Evolutionary conservation across 2,329 filamentous ascomycete genomes (phyloP).

Genomic region (Aureobasidium sp.): DNA sequence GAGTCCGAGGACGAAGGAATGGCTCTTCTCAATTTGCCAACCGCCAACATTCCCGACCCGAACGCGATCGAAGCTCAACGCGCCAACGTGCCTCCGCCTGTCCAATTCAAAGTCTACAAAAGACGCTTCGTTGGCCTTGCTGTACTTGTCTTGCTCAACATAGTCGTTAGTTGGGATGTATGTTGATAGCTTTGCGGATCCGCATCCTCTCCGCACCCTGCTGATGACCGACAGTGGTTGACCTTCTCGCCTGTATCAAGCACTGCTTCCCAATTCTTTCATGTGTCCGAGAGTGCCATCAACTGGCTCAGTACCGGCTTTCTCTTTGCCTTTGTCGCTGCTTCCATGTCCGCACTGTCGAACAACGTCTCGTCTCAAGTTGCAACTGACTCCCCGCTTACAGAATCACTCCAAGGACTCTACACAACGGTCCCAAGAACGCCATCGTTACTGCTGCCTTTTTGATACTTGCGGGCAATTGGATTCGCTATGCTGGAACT

Average conservation of each 20-base stretch:
- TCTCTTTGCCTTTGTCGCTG: conserved; percentile 70
- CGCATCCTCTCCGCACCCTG: too few species aligned
- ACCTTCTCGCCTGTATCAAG: conserved; percentile 79
- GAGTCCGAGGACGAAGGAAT: not conserved
- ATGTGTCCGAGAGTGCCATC: conserved; percentile 63
- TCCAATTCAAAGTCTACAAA: conserved; percentile 56
- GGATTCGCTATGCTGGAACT: conserved; percentile 49
- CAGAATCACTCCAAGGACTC: conserved; percentile 54
- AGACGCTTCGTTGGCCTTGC: conserved; percentile 80
- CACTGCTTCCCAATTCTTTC: conserved; percentile 65
- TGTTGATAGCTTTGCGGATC: conserved; percentile 29
- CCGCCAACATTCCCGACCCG: not conserved
- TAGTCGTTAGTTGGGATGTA: conserved; percentile 93
- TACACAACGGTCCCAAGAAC: conserved; percentile 71
- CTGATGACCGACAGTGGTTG: conserved; percentile 60
- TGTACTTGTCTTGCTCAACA: conserved; percentile 79
- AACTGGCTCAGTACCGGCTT: conserved; percentile 92
- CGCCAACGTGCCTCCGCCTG: not conserved
- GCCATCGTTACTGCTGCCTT: conserved; percentile 66
- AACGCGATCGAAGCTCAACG: not conserved
- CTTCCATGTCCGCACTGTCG: conserved; percentile 46
- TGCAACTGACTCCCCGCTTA: not conserved
- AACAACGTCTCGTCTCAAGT: not conserved
- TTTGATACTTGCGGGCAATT: conserved; percentile 75
- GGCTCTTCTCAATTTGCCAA: not conserved